Evolutionary conservation across 352 stramenopile genomes (phyloP), one percentile per base, ranked within the genome.

Genomic region (Phytopythium kandeliae): DNA sequence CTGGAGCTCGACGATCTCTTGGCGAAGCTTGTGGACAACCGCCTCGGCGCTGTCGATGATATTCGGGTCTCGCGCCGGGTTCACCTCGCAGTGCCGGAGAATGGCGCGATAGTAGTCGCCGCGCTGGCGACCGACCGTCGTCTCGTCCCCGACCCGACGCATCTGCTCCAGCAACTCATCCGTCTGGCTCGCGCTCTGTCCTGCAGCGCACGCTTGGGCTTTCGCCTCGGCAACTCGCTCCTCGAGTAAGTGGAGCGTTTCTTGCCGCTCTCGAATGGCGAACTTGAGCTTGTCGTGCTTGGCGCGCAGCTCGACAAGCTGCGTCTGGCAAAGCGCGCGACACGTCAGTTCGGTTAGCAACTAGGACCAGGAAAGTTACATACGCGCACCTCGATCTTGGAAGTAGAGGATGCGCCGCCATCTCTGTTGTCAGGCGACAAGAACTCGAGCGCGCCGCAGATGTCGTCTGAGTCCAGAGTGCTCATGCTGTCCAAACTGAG

Each of bases 61-160:
- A n/a, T 89, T 90, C 1, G 79, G 66, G 34, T 89, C 78, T 9
- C 82, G 71, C n/a, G 79, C 79, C 21, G 79, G 79, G 48, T 86
- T 72, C 30, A 89, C 62, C 47, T 92, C 82, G 55, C 82, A 92
- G 54, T 92, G 77, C 2, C 82, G 75, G 36, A 92, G 37, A 36
- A 92, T 87, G 7, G 79, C 50, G 22, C 82, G 83, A 67, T 92
- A 92, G 55, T 92, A 92, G 34, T 92, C 79, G 33, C 79, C 79
- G 6, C 79, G 79, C 62, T 86, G 74, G 17, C 78, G 67, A 0
- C 79, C 77, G 31, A 85, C 42, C 21, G 67, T 54, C 21, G 82
- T 78, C 55, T 92, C 79, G 35, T 86, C 70, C 9, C 69, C 74
- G 13, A 82, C 70, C 7, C 54, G 52, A 10, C 74, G 74, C 44